phyloP scores from a whole-genome alignment of 306 rosid genomes.

The Prunus mira region DNA sequence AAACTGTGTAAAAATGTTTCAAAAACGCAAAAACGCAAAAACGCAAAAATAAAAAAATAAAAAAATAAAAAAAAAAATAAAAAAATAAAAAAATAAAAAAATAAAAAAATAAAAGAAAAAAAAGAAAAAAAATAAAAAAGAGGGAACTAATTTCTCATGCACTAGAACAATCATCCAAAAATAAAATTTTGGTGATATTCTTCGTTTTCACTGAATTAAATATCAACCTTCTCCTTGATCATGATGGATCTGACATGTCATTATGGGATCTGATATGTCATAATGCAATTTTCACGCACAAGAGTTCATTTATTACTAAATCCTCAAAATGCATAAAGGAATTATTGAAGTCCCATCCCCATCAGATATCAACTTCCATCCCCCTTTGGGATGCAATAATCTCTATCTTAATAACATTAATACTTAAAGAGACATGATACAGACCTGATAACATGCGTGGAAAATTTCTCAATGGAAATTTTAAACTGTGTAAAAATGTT shows the following conservation, averaged over 20 bases:
- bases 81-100: not conserved
- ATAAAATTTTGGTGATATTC: not conserved
- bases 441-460: not conserved
- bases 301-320: not conserved
- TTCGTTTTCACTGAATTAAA: not conserved
- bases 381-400: not conserved
- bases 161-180: not conserved
- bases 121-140: too few relatives aligned
- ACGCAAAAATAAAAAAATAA: too few relatives aligned
- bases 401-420: conserved; percentile 4
- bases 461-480: not conserved
- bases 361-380: not conserved
- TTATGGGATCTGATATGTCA: not conserved
- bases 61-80: too few relatives aligned
- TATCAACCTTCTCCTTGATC: not conserved
- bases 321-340: not conserved
- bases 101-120: not conserved
- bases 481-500: not conserved
- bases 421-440: not conserved
- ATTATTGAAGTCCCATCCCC: not conserved
- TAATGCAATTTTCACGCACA: not conserved
- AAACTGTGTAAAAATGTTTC: not conserved
- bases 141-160: not conserved
- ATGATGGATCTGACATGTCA: conserved; percentile 5
- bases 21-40: not conserved